Percentiles rank a stretch among this genome's conserved stretches.
Evolutionary conservation across 2,329 filamentous ascomycete genomes (phyloP).

Genomic region (Sarocladium brachiariae): DNA sequence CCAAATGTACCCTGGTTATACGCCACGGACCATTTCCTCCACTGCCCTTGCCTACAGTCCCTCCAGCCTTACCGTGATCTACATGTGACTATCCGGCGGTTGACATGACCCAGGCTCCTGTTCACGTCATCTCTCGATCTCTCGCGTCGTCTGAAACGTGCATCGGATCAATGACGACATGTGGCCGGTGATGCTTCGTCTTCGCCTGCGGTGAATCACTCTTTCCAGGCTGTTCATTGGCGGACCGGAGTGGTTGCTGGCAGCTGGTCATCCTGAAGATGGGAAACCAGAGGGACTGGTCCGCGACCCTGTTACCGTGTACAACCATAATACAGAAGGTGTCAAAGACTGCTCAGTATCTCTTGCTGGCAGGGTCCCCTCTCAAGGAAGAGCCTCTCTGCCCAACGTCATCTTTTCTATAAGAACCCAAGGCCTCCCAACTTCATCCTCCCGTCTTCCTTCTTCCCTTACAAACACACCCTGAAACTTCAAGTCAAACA

Average conservation of each 20-base stretch:
- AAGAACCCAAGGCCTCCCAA: conserved; percentile 6
- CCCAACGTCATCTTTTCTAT: conserved; percentile 8
- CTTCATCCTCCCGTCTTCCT: neutral
- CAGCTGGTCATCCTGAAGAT: neutral
- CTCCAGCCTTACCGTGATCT: conserved; percentile 5
- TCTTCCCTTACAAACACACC: conserved; percentile 16
- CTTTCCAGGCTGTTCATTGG: neutral
- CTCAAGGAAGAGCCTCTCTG: neutral
- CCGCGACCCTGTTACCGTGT: neutral
- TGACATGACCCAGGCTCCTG: neutral
- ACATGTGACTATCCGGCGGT: neutral
- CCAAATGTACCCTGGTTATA: conserved; percentile 7
- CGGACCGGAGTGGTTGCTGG: neutral
- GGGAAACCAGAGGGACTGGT: neutral
- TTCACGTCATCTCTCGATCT: conserved; percentile 8
- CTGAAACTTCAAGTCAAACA: conserved; percentile 3
- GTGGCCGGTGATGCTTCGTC: neutral
- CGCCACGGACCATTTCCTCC: conserved; percentile 6
- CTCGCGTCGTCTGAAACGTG: neutral
- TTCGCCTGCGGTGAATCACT: conserved; percentile 5
- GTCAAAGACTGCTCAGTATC: no score
- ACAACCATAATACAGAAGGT: neutral
- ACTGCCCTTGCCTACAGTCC: neutral
- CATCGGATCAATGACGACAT: conserved; percentile 3
- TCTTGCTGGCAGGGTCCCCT: neutral